Base-by-base conservation (phyloP, 2,329 filamentous ascomycete genomes). In the Allantophomopsis lycopodina region DNA sequence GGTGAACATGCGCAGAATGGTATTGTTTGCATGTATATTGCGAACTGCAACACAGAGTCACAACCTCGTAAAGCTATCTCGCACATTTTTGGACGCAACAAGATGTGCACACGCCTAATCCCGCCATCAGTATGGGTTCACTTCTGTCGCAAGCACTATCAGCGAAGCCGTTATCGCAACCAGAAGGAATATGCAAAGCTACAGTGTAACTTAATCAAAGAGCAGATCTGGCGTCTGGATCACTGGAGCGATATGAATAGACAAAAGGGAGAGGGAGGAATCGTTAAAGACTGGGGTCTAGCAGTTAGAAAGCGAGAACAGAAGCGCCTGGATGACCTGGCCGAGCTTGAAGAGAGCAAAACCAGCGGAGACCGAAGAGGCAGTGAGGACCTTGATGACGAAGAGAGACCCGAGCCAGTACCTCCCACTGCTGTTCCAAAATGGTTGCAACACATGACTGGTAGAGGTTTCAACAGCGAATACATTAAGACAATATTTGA, bases 61-160 rank as follows among this genome's bases (percentile, higher is more conserved):
- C 67, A 73, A 40, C 69, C 70, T 17, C 74, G 84, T 36, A 89
- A 89, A 59, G 76, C 80, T 5, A 80, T 89, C 43, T 86, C 81
- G 0, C 83, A 91, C 52, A 72, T 88, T 40, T 89, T 89, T 49
- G 84, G 84, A 16, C 74, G 85, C 31, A 91, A 91, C 65, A 91
- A 91, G 60, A 66, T 72, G 7, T 80, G 76, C 51, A 91, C 84
- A 1, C 70, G 79, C 28, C 65, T 68, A 35, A 83, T 91, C 37
- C 81, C 81, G 0, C 61, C 71, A 5, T 59, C 72, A 16, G 71
- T 84, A 2, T 89, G 83, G 83, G 74, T 85, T 1, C 74, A 80
- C 50, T 80, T 75, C 54, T 91, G 85, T 56, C 74, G 84, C 30
- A 88, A 88, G 54, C 81, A 88, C 52, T 91, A 91, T 55, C 85